Conservation (phyloP, 192 early-diverging fungal genomes). For the Allomyces macrogynus region DNA sequence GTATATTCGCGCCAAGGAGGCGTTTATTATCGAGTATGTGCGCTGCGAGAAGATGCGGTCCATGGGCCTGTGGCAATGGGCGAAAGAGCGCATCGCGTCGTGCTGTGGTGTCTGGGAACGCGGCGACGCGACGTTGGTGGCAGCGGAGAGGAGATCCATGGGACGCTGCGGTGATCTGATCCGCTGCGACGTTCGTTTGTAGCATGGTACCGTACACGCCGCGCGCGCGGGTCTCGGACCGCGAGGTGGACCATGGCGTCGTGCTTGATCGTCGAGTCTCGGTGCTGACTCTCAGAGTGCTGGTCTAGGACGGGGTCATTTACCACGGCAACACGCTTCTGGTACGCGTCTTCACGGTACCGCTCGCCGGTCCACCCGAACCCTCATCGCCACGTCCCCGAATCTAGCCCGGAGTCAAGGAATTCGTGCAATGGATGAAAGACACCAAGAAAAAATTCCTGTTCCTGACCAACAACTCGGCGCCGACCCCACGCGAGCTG, state of each 20-base stretch:
- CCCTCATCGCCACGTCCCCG: conserved; percentile 15
- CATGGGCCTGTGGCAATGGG: too few species aligned
- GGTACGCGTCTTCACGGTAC: conserved; percentile 3
- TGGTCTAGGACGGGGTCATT: conserved; percentile 28
- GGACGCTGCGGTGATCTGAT: too few species aligned
- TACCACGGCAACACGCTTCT: conserved; percentile 19
- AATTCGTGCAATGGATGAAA: conserved; percentile 29
- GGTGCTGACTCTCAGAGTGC: background rate
- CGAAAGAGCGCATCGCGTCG: too few species aligned
- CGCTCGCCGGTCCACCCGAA: background rate
- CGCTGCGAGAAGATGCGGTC: too few species aligned
- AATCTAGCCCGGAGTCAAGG: conserved; percentile 31
- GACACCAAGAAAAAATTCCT: conserved; percentile 31
- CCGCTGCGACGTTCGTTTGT: too few species aligned
- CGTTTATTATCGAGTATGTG: conserved; percentile 26
- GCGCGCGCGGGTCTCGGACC: too few species aligned
- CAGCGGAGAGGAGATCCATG: too few species aligned
- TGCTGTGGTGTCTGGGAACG: too few species aligned
- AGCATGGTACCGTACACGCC: too few species aligned
- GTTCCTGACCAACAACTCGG: conserved; percentile 43
- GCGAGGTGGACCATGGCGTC: too few species aligned
- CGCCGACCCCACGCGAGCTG: conserved; percentile 37
- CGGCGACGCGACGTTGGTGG: too few species aligned
- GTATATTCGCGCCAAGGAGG: conserved; percentile 21
- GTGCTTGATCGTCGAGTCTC: background rate